Evolutionary conservation across 208 protist genomes (phyloP).

Genomic region (Borovskyia barvae): DNA sequence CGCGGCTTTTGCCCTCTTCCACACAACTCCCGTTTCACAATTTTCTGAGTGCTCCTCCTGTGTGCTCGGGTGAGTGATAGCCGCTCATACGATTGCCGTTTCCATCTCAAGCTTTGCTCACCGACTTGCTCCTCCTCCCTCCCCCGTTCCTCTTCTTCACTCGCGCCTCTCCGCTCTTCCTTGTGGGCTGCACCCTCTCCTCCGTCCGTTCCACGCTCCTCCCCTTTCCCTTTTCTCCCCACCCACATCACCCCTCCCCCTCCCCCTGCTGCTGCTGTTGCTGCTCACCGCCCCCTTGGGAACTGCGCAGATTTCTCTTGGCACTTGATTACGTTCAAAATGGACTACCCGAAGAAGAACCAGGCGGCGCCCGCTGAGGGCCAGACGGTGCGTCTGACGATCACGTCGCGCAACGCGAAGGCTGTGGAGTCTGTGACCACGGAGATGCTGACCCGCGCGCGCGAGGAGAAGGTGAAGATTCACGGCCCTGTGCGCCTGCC

Average conservation of each 20-base stretch:
- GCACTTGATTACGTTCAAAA: conserved; percentile 78
- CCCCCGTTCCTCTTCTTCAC: too few species aligned
- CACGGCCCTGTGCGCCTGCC: conserved; percentile 98
- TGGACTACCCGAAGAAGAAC: conserved; percentile 81
- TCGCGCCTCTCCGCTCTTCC: too few species aligned
- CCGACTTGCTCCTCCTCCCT: too few species aligned
- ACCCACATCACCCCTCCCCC: background rate
- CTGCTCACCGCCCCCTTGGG: background rate
- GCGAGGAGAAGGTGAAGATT: conserved; percentile 95
- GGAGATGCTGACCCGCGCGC: conserved; percentile 93
- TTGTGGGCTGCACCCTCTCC: too few species aligned
- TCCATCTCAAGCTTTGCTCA: too few species aligned
- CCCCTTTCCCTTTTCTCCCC: too few species aligned
- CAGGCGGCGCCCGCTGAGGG: conserved; percentile 44
- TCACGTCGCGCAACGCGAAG: conserved; percentile 96
- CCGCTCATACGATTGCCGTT: too few species aligned
- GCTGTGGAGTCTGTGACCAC: conserved; percentile 97
- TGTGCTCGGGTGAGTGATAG: too few species aligned
- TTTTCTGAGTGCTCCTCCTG: too few species aligned
- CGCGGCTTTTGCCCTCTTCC: too few species aligned
- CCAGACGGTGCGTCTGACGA: conserved; percentile 97
- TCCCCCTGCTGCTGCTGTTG: conserved; percentile 2
- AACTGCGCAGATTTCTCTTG: conserved; percentile 25
- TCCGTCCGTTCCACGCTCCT: too few species aligned
- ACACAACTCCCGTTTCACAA: too few species aligned